phyloP scores from a whole-genome alignment of 2,329 filamentous ascomycete genomes.

The Alternaria atra region DNA sequence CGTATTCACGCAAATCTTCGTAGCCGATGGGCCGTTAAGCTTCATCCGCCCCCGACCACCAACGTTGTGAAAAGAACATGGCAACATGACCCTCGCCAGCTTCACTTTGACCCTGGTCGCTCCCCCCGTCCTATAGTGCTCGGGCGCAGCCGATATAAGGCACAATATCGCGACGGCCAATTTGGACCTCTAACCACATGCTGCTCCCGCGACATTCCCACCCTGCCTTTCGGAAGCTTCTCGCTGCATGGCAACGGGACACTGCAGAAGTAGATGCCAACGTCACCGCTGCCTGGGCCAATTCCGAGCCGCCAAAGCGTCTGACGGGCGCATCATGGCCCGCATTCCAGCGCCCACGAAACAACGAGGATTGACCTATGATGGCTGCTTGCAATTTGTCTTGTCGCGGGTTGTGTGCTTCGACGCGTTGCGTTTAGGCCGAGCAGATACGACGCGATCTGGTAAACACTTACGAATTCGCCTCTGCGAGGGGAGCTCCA shows the following conservation, averaged over 20 bases:
- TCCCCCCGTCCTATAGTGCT: constrained; percentile 22
- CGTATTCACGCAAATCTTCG: constrained; percentile 10
- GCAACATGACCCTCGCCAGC: constrained; percentile 15
- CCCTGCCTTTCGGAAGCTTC: constrained; percentile 29
- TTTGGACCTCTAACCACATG: constrained; percentile 15
- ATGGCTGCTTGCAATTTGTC: constrained; percentile 19
- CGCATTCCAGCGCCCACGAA: constrained; percentile 35
- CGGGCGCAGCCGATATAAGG: constrained; percentile 23
- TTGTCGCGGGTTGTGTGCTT: constrained; percentile 14
- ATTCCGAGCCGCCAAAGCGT: constrained; percentile 27
- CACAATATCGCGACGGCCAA: constrained; percentile 20
- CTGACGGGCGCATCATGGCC: constrained; percentile 27
- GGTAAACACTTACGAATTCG: constrained; percentile 28
- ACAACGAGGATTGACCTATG: constrained; percentile 12
- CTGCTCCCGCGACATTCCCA: constrained; percentile 14
- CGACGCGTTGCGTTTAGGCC: constrained; percentile 33
- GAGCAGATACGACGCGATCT: constrained; percentile 30
- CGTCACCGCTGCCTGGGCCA: constrained; percentile 24
- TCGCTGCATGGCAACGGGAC: constrained; percentile 37
- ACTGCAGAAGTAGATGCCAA: constrained; percentile 31
- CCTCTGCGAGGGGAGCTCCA: constrained; percentile 6
- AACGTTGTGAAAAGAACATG: constrained; percentile 10
- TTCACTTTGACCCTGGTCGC: constrained; percentile 23
- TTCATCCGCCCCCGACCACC: constrained; percentile 10
- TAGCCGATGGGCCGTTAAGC: constrained; percentile 27